Percentiles rank a stretch among this genome's conserved stretches.
Conservation (phyloP, 2,329 filamentous ascomycete genomes). For the Chaetomium sp. region DNA sequence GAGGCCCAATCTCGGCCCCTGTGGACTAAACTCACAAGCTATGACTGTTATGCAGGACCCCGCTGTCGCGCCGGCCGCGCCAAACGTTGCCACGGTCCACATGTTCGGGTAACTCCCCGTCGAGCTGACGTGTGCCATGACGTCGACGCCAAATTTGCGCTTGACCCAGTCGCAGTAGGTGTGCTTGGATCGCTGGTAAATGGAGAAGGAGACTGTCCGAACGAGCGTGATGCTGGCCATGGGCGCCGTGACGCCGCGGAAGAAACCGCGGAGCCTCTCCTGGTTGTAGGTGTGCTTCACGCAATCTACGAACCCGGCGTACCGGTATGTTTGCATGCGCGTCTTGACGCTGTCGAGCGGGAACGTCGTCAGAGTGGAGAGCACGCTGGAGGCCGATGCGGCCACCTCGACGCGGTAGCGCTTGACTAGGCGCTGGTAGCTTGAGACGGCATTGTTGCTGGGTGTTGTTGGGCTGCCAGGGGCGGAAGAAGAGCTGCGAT, state of each 20-base stretch:
- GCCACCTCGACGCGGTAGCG: conserved; percentile 79
- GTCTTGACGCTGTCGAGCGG: conserved; percentile 88
- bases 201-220: conserved; percentile 46
- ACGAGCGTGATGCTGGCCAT: conserved; percentile 57
- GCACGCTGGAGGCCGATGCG: conserved; percentile 73
- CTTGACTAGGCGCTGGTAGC: conserved; percentile 61
- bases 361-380: conserved; percentile 80
- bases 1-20: not conserved
- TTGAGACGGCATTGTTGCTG: conserved; percentile 35
- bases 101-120: conserved; percentile 71
- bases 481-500: conserved; percentile 25
- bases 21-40: conserved; percentile 60
- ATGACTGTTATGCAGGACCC: conserved; percentile 79
- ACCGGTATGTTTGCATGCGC: conserved; percentile 85
- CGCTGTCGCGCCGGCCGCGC: conserved; percentile 74
- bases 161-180: conserved; percentile 71
- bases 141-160: conserved; percentile 66
- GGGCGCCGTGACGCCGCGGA: conserved; percentile 79
- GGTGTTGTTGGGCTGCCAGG: conserved; percentile 22
- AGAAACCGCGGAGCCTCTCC: conserved; percentile 76
- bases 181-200: conserved; percentile 76
- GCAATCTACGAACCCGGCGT: conserved; percentile 72
- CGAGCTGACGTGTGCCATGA: conserved; percentile 71
- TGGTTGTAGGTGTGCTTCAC: conserved; percentile 73
- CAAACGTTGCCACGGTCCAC: conserved; percentile 75